Base-by-base conservation (phyloP, 192 early-diverging fungal species). In the Cetraspora pellucida region DNA sequence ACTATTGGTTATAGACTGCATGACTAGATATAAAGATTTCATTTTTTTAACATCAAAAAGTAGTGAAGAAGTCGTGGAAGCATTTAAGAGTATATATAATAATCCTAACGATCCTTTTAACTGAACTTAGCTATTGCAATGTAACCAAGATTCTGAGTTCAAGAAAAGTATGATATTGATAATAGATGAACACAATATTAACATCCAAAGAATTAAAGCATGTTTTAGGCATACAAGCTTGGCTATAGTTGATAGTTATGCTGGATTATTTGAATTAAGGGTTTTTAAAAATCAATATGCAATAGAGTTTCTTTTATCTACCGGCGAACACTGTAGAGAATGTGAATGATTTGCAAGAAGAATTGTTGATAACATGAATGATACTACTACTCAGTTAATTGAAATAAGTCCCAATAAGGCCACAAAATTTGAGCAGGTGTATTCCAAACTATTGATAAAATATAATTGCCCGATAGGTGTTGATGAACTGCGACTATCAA, bases 51-150 rank as follows among this genome's bases (percentile, higher is more conserved):
- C 31, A 37, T 37, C 31, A 37, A 37, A 37, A 37, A 37, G 54
- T 55, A 55, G 14, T 55, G 2, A 55, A 55, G 54, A 55, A 55
- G 17, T 19, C 21, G 54, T 2, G 17, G 17, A 55, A 55, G 54
- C 54, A n/a, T 55, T 55, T 55, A 55, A 55, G 14, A 55, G 54
- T 55, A n/a, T 55, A 55, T 55, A 55, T 55, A 17, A 55, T 55
- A 55, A 55, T 55, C 17, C 54, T 55, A 3, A 55, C 21, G 17
- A 55, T 14, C 54, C 54, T 55, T 16, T 55, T 16, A 55, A 55
- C 54, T 55, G 17, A 16, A 0, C 17, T 55, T 17, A 16, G 14
- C 7, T 14, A 55, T 16, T 55, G 14, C 17, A 55, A 55, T 37
- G 31, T 37, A 5, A 37, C 31, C 5, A 37, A 37, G 31, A 5